phyloP scores from a whole-genome alignment of 2,329 filamentous ascomycete species.

The Clathrospora elynae region DNA sequence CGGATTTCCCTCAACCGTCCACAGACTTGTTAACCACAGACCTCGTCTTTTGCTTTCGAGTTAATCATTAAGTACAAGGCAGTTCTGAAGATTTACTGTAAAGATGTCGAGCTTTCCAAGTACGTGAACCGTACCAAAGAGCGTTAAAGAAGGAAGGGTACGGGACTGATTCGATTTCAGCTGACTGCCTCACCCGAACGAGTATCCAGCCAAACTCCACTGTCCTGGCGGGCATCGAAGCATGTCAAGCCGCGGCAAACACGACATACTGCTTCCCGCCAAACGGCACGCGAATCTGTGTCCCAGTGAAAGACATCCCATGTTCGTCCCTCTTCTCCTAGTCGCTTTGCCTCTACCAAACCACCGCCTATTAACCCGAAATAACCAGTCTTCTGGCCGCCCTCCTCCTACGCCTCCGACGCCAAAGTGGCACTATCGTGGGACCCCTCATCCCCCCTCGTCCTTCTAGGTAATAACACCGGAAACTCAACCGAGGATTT shows the following conservation, averaged over 20 bases:
- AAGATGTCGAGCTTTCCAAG: constrained; percentile 6
- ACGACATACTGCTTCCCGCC: constrained; percentile 28
- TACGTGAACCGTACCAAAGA: background rate
- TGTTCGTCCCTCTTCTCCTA: constrained; percentile 1
- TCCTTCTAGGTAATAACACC: constrained; percentile 7
- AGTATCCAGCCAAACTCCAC: constrained; percentile 2
- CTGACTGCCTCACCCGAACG: constrained; percentile 4
- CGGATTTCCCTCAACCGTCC: too few species aligned
- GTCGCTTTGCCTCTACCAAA: background rate
- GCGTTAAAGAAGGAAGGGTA: background rate
- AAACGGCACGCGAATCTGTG: constrained; percentile 25
- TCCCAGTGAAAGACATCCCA: constrained; percentile 2
- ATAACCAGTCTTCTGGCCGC: constrained; percentile 24
- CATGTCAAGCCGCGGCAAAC: constrained; percentile 18
- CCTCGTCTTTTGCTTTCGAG: too few species aligned
- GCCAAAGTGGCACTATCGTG: constrained; percentile 13
- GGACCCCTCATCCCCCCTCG: background rate
- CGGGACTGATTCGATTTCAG: constrained; percentile 6
- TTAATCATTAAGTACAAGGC: too few species aligned
- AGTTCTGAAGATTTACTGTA: too few species aligned
- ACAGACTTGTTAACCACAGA: too few species aligned
- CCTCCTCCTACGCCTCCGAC: constrained; percentile 14
- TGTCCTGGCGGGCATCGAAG: constrained; percentile 7
- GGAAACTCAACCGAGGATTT: constrained; percentile 8
- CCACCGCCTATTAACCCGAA: background rate